A percentile compares a stretch with the other conserved stretches of the same genome.
Evolutionary conservation across 768 basidiomycete genomes (phyloP).

Genomic region (Amanita pseudoporphyria): DNA sequence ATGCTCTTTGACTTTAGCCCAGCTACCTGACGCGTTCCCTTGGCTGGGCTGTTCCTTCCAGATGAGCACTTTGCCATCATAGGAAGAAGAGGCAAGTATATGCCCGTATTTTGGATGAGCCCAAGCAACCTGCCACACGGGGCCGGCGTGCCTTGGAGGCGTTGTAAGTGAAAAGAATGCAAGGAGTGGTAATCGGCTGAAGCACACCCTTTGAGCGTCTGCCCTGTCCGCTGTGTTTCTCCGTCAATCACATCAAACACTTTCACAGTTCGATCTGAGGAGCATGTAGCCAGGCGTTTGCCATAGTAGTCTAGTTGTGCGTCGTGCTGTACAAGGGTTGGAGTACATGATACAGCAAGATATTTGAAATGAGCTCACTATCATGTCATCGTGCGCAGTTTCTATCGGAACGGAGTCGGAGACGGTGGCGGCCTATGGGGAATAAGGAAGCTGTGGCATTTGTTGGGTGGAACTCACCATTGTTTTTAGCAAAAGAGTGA

Average conservation of each 20-base stretch:
- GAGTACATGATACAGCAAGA: slow-evolving; percentile 1
- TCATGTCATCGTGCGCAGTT: slow-evolving; percentile 98
- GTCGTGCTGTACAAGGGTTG: slow-evolving; percentile 65
- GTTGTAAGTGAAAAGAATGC: neutral
- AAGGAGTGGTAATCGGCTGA: neutral
- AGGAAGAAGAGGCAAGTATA: slow-evolving; percentile 96
- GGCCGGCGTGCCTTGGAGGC: slow-evolving; percentile 74
- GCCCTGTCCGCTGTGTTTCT: slow-evolving; percentile 62
- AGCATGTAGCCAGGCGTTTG: slow-evolving; percentile 93
- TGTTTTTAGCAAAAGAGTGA: too few relatives aligned
- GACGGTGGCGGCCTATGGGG: slow-evolving; percentile 36
- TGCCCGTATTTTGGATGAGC: slow-evolving; percentile 96
- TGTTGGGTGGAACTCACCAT: neutral
- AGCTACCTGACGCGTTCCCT: slow-evolving; percentile 48
- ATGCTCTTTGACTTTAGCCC: slow-evolving; percentile 96
- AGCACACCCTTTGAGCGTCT: slow-evolving; percentile 71
- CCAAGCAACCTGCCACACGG: slow-evolving; percentile 98
- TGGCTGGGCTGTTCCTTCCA: slow-evolving; percentile 86
- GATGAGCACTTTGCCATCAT: slow-evolving; percentile 95
- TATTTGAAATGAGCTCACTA: slow-evolving; percentile 44
- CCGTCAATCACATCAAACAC: slow-evolving; percentile 93
- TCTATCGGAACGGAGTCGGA: slow-evolving; percentile 80
- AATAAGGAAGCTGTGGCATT: neutral
- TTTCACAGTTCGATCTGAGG: slow-evolving; percentile 90
- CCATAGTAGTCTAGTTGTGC: slow-evolving; percentile 98